phyloP scores from a whole-genome alignment of 768 basidiomycete genomes.

The Calocybe cyanea region DNA sequence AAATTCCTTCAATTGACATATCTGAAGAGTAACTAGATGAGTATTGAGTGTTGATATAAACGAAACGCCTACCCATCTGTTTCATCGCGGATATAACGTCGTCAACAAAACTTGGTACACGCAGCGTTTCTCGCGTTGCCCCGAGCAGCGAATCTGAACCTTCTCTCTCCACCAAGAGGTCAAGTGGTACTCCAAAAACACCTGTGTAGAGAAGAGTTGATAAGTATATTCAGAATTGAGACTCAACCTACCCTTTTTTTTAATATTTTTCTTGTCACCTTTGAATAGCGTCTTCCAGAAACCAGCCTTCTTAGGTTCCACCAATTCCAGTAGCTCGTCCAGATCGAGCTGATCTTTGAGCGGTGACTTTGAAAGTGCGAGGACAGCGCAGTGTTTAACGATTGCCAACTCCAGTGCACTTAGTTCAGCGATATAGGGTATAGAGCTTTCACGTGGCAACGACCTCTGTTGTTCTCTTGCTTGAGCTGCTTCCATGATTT shows the following conservation, averaged over 20 bases:
- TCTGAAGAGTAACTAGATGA: slow-evolving; percentile 45
- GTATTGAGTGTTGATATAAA: slow-evolving; percentile 3
- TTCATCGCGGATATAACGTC: slow-evolving; percentile 98
- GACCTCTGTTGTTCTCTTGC: slow-evolving; percentile 87
- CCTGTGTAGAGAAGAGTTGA: slow-evolving; percentile 41
- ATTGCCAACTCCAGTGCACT: slow-evolving; percentile 83
- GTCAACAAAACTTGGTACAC: slow-evolving; percentile 96
- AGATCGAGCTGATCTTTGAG: slow-evolving; percentile 81
- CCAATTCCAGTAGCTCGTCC: slow-evolving; percentile 90
- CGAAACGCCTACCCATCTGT: slow-evolving; percentile 81
- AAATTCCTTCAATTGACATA: slow-evolving; percentile 99
- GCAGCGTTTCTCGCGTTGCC: slow-evolving; percentile 75
- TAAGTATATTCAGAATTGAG: background rate
- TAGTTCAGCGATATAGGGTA: slow-evolving; percentile 82
- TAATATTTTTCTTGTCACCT: slow-evolving; percentile 85
- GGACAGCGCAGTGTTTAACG: slow-evolving; percentile 86
- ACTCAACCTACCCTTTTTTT: slow-evolving; percentile 68
- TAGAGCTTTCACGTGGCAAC: slow-evolving; percentile 69
- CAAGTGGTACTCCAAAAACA: slow-evolving; percentile 90
- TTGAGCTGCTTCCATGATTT: slow-evolving; percentile 88
- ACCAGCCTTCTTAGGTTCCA: slow-evolving; percentile 88
- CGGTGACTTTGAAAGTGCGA: slow-evolving; percentile 73
- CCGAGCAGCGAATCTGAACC: slow-evolving; percentile 95
- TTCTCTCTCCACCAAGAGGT: slow-evolving; percentile 88
- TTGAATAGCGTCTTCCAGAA: slow-evolving; percentile 99